Evolutionary conservation across 176 grass and related monocot genomes (phyloP).

Genomic region (Carex kokanica): DNA sequence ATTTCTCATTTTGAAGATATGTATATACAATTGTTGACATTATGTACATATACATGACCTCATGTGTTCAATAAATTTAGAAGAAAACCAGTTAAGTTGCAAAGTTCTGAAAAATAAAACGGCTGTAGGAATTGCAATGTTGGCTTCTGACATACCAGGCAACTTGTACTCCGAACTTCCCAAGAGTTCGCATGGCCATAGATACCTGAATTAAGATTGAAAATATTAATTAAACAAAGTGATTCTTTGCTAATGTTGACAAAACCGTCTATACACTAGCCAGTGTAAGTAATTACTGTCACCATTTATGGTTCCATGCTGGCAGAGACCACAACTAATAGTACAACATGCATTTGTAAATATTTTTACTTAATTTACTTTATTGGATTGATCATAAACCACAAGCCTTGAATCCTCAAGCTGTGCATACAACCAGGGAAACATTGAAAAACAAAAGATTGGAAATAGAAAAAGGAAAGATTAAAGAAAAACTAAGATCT

Average conservation of each 20-base stretch:
- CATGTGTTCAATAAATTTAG: not conserved
- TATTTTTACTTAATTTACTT: not conserved
- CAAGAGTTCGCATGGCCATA: conserved; percentile 84
- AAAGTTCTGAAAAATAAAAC: not conserved
- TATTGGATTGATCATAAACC: not conserved
- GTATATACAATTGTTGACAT: not conserved
- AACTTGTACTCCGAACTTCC: conserved; percentile 70
- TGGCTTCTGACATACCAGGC: conserved; percentile 57
- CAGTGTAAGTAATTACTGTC: not conserved
- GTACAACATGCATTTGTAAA: not conserved
- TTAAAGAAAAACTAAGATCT: not conserved
- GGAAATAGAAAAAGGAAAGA: not conserved
- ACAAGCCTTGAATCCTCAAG: not conserved
- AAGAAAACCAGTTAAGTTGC: not conserved
- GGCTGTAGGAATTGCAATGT: not conserved
- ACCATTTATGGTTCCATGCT: not conserved
- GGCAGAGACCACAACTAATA: not conserved
- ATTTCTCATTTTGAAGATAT: not conserved
- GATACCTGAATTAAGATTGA: conserved; percentile 62
- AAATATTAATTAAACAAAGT: not conserved
- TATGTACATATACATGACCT: not conserved
- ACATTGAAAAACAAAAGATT: not conserved
- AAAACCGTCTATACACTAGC: not conserved
- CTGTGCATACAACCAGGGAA: not conserved
- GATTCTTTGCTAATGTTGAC: not conserved